Evolutionary conservation across 148 eudicot genomes (phyloP).

Genomic region (Rhododendron vialii): DNA sequence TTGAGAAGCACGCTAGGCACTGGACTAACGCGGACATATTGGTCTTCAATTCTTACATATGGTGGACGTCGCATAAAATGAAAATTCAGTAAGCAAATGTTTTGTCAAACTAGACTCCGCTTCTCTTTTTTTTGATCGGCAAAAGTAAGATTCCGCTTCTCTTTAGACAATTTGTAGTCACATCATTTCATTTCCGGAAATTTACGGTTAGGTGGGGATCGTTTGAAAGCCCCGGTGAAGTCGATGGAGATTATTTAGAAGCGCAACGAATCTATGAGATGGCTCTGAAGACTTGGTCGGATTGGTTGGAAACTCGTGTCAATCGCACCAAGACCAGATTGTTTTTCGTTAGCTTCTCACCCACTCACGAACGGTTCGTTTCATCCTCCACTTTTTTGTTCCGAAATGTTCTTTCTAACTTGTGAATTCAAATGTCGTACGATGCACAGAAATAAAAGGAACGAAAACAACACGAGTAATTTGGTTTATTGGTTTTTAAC

Average conservation of each 20-base stretch:
- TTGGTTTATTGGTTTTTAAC: too few species aligned
- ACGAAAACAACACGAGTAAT: too few species aligned
- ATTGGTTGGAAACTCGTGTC: constrained; percentile 26
- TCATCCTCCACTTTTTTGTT: neutral
- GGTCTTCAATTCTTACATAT: constrained; percentile 20
- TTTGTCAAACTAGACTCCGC: neutral
- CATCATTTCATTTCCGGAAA: neutral
- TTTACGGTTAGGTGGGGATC: constrained; percentile 23
- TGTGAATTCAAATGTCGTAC: too few species aligned
- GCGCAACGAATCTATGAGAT: constrained; percentile 14
- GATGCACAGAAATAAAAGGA: too few species aligned
- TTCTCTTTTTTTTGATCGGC: too few species aligned
- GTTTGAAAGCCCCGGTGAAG: constrained; percentile 15
- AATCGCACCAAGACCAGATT: constrained; percentile 15
- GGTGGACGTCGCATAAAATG: constrained; percentile 23
- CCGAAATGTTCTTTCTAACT: too few species aligned
- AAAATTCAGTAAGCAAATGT: constrained; percentile 16
- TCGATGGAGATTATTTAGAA: constrained; percentile 13
- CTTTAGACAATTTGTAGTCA: neutral
- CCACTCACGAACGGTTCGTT: constrained; percentile 19
- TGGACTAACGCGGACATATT: constrained; percentile 16
- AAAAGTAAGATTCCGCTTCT: neutral
- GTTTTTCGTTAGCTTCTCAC: constrained; percentile 23
- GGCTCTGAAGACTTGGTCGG: constrained; percentile 25
- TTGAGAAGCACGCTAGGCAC: constrained; percentile 15